Evolutionary conservation across 495 filamentous ascomycete species (phyloP), one percentile per base, ranked within the genome.

Genomic region (Trichoderma virens): DNA sequence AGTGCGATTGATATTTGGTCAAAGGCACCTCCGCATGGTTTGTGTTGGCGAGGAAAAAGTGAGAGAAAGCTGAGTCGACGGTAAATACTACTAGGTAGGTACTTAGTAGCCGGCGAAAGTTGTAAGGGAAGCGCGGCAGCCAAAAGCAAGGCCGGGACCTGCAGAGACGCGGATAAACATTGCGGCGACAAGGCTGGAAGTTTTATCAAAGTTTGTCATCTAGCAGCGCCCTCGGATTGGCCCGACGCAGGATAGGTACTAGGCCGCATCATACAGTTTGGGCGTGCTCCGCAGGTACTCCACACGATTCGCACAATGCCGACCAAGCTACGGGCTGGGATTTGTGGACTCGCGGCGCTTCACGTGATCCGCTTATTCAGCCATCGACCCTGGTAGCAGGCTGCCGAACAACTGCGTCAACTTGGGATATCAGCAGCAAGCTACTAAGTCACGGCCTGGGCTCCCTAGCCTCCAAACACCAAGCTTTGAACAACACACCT

Each of bases 401-500:
- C 51, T 56, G 51, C 51, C 51, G 51, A 16, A 27, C 5, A 27
- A 56, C 51, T 56, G 51, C 51, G 51, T 56, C 51, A 56, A 56
- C 51, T 56, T 56, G 51, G 13, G 51, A 30, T 56, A 56, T 27
- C 51, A 56, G 51, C 51, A 56, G 43, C 43, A n/a, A 56, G 51
- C 51, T 56, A 16, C 51, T 56, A 56, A n/a, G 25, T 11, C 32
- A 35, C 4, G 5, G 32, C 32, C 32, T 35, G 32, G 32, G 4
- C 16, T 14, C 41, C 41, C 16, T 18, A 27, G 25, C 23, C 23
- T 11, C 51, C 51, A 56, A 56, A 51, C 51, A 2, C 9, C 59
- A 9, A 61, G 59, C 31, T 61, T 16, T 2, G 5, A 34, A 9
- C 31, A 61, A 30, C 56, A 31, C 14, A 30, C 11, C 5, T 28